Base-by-base conservation (phyloP, 169 alveolate genomes). In the Plasmodium vinckei region DNA sequence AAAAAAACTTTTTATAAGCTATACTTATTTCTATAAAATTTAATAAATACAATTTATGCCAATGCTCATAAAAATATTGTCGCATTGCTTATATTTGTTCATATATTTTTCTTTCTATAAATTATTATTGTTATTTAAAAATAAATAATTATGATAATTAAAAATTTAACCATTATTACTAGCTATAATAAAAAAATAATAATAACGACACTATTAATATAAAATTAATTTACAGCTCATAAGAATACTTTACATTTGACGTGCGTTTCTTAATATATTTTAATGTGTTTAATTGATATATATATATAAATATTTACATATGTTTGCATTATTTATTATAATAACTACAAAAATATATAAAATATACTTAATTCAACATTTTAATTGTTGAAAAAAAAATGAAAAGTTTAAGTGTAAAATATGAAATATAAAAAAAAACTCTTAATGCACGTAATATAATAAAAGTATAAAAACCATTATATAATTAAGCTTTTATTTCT, bases 141-240 rank as follows among this genome's bases (percentile, higher is more conserved):
- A 33, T 33, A 33, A 33, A 33, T 33, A 33, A 33, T 3, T 33
- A 3, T 33, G 42, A 33, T 33, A 33, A 33, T 33, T 33, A 4
- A 33, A 33, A 3, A 3, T 33, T 33, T 33, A 33, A 33, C 42
- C 42, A 33, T 33, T 33, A 33, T 33, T 33, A 33, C 42, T 33
- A 33, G 42, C 42, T 33, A 33, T 33, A 33, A 33, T 33, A 33
- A 33, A 33, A 33, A 33, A 33, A 33, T 33, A 33, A 33, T 33
- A 33, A 33, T 33, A 68, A 9, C 42, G 47, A 13, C n/a, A 10
- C 39, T 56, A 42, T 49, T 21, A 12, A 21, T 3, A 9, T 13
- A 70, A 70, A 70, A 21, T 33, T 51, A 19, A 12, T 51, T 47
- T 49, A 70, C 68, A 21, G 84, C 51, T 70, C 84, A 70, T 70